These are phyloP conservation scores for Pichia nakasei DNA, from an alignment of 805 yeast genomes.

Conservation along the genomic window DNA sequence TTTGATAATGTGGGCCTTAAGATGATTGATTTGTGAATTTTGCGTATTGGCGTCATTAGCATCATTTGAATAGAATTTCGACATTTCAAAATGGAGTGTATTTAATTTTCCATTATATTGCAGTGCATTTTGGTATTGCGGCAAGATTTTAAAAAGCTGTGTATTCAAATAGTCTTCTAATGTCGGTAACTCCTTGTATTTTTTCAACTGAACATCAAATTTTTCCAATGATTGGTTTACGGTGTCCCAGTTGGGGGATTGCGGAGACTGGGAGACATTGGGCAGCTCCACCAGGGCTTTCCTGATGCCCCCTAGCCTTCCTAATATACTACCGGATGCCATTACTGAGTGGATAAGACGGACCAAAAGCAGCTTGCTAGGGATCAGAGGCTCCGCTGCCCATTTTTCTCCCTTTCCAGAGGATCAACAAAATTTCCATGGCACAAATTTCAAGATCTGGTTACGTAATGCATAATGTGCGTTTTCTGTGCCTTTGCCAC, in stretches of 20 bases:
- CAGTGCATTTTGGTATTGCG: not conserved
- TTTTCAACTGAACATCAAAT: not conserved
- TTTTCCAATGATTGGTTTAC: not conserved
- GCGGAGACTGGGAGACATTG: not conserved
- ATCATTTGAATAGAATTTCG: not conserved
- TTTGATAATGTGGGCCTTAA: constrained; percentile 3
- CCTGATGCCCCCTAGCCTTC: not conserved
- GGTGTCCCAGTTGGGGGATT: not conserved
- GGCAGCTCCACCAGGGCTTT: not conserved
- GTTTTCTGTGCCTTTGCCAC: too few species aligned
- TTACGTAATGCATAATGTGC: too few species aligned
- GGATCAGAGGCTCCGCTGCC: too few species aligned
- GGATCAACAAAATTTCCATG: too few species aligned
- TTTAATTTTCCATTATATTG: too few species aligned
- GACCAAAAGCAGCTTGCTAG: too few species aligned
- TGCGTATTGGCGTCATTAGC: not conserved
- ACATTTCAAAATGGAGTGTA: not conserved
- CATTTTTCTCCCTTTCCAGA: too few species aligned
- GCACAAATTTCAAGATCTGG: too few species aligned
- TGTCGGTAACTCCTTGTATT: not conserved
- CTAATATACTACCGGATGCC: too few species aligned
- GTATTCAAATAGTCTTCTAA: not conserved
- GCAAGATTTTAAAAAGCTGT: not conserved
- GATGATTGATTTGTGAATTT: not conserved
- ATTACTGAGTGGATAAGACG: too few species aligned